A percentile compares a stretch with the other conserved stretches of the same genome.
Conservation (phyloP, 1,284 basidiomycete genomes). For the Cystobasidium slooffiae region DNA sequence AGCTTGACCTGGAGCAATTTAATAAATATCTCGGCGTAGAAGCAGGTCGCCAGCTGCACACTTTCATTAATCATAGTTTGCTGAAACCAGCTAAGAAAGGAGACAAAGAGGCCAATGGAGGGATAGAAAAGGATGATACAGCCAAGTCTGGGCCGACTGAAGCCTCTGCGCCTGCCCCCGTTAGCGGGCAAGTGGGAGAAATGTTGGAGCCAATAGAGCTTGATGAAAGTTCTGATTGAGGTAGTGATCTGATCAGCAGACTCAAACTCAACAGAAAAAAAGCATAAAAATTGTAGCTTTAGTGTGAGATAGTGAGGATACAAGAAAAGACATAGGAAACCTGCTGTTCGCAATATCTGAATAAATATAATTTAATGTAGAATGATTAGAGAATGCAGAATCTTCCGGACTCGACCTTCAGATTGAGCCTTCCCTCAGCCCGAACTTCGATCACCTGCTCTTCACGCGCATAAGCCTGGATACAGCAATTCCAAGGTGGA, state of each 20-base stretch:
- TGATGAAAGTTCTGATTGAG: slow-evolving; percentile 18
- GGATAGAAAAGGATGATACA: neutral
- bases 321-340: neutral
- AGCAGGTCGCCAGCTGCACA: slow-evolving; percentile 75
- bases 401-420: slow-evolving; percentile 8
- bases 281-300: neutral
- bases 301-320: neutral
- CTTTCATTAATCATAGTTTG: slow-evolving; percentile 75
- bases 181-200: neutral
- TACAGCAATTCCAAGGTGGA: too few relatives aligned
- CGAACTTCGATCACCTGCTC: neutral
- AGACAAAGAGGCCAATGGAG: neutral
- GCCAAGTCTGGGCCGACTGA: neutral
- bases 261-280: neutral
- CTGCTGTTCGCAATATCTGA: neutral
- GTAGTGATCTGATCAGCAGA: neutral
- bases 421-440: slow-evolving; percentile 2
- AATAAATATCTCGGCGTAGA: slow-evolving; percentile 80
- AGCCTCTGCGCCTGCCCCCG: too few relatives aligned
- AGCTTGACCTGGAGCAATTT: slow-evolving; percentile 60
- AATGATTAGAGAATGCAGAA: neutral
- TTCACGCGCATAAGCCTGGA: too few relatives aligned
- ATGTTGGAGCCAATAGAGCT: slow-evolving; percentile 6
- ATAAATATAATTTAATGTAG: neutral
- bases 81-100: slow-evolving; percentile 21